Base-by-base conservation (phyloP, 1,139 yeast genomes). In the Pichia sp. region DNA sequence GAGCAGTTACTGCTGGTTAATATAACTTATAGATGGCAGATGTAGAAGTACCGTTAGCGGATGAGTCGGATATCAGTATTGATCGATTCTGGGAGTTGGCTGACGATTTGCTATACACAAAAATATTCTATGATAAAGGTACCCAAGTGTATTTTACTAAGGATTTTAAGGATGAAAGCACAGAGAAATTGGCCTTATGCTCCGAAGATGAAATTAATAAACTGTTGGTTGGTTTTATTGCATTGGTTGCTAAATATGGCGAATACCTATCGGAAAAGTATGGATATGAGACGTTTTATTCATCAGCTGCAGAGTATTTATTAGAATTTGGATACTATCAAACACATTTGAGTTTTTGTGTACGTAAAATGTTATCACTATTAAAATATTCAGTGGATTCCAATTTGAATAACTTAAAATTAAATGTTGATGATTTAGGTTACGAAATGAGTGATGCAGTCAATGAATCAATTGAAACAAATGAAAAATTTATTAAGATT, bases 351-450 rank as follows among this genome's bases (percentile, higher is more conserved):
- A 64, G 63, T 29, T 75, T 74, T 56, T 74, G 79, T 51, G 52
- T 74, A 3, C 62, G 79, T 36, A 74, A 74, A 55, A 60, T 72
- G 61, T 58, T 73, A n/a, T 71, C 77, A 0, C 56, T 74, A 39
- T 51, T 74, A 45, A 63, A 63, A 9, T 71, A 68, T 46, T 50
- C 68, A 0, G 59, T 70, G 12, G 70, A 69, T 16, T 63, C 66
- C 43, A 70, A 69, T 47, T 61, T 66, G 57, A 67, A 69, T 43
- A 68, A 76, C 43, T 58, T 76, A 16, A 45, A 42, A 12, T 46
- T 59, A 18, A 67, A 76, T 40, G 61, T 71, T 11, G 51, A 44
- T 25, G 41, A 46, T 12, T 42, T 61, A 34, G 53, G 49, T 4
- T 38, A 46, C 9, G 53, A 53, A 20, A 29, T 57, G 7, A 52